A percentile compares a stretch with the other conserved stretches of the same genome.
Conservation (phyloP, 1,139 yeast genomes). For the Zygoascus meyerae region DNA sequence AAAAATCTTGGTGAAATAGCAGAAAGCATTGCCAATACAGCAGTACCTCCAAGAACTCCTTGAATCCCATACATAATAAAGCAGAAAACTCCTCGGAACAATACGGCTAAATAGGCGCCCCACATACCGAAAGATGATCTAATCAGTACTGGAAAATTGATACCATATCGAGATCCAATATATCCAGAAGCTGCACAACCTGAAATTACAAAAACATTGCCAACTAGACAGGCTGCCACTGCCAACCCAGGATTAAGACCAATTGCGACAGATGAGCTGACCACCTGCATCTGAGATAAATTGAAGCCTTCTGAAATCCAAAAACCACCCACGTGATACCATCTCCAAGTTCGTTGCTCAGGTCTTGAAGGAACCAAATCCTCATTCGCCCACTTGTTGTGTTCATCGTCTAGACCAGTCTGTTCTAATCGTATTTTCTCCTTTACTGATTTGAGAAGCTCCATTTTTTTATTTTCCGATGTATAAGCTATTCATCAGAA, state of each 20-base stretch:
- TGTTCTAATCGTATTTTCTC: too few relatives aligned
- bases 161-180: conserved; percentile 65
- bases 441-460: too few relatives aligned
- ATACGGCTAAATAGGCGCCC: conserved; percentile 73
- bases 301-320: conserved; percentile 80
- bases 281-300: conserved; percentile 32
- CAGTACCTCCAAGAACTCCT: conserved; percentile 13
- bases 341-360: conserved; percentile 58
- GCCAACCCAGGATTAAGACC: conserved; percentile 25
- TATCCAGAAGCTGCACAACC: conserved; percentile 61
- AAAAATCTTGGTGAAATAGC: conserved; percentile 36
- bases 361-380: conserved; percentile 69
- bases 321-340: conserved; percentile 65
- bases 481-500: too few relatives aligned
- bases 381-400: conserved; percentile 5
- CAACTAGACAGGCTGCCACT: conserved; percentile 33
- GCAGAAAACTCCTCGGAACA: conserved; percentile 25
- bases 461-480: too few relatives aligned
- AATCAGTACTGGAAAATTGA: conserved; percentile 69
- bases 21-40: conserved; percentile 24
- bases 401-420: too few relatives aligned
- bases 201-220: conserved; percentile 52
- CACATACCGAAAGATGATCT: conserved; percentile 71
- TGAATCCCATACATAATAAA: conserved; percentile 13
- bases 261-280: conserved; percentile 22